Conservation (phyloP, 805 yeast species). For the Clavispora asparagi region DNA sequence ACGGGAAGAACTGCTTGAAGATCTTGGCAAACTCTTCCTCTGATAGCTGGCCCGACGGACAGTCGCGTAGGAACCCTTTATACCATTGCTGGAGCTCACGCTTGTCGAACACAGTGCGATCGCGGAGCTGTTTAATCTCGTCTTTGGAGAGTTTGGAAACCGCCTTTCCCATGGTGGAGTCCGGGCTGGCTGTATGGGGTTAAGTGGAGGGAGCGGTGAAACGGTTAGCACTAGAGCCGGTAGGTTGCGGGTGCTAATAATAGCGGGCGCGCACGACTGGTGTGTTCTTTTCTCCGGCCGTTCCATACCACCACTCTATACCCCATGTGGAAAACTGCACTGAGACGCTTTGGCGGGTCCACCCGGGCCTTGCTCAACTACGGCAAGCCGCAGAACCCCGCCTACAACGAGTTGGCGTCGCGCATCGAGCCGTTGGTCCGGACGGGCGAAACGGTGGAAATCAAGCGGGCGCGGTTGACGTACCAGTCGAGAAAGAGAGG, state of each 20-base stretch:
- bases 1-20: slow-evolving; percentile 95
- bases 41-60: slow-evolving; percentile 84
- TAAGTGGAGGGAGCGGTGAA: too few relatives aligned
- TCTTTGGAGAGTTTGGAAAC: slow-evolving; percentile 90
- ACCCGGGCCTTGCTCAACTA: slow-evolving; percentile 23
- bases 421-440: slow-evolving; percentile 78
- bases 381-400: slow-evolving; percentile 37
- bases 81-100: slow-evolving; percentile 98
- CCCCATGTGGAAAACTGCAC: neutral
- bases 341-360: neutral
- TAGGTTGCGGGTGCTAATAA: neutral
- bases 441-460: slow-evolving; percentile 62
- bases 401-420: slow-evolving; percentile 44
- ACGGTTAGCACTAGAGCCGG: too few relatives aligned
- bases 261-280: neutral
- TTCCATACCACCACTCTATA: neutral
- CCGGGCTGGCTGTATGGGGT: too few relatives aligned
- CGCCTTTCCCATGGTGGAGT: slow-evolving; percentile 75
- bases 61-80: slow-evolving; percentile 90
- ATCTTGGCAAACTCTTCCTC: slow-evolving; percentile 86
- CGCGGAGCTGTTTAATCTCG: slow-evolving; percentile 75
- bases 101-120: slow-evolving; percentile 85
- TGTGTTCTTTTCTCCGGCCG: neutral
- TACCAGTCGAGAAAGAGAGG: slow-evolving; percentile 96
- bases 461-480: slow-evolving; percentile 78